Conservation (phyloP, 306 rosid species). For the Casuarina equisetifolia region DNA sequence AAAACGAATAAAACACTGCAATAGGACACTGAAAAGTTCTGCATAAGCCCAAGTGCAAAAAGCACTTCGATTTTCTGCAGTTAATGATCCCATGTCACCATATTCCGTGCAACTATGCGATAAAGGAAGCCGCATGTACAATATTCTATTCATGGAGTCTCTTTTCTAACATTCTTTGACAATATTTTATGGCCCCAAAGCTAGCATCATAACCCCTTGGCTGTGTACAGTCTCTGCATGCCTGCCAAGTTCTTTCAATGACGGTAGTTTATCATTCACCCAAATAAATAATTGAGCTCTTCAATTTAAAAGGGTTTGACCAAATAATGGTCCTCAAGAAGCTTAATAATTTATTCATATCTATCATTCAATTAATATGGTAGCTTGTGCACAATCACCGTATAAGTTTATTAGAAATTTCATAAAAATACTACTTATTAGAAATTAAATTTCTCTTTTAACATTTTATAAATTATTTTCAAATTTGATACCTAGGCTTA, state of each 20-base stretch:
- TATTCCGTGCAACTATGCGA: constrained; percentile 11
- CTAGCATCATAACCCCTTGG: background rate
- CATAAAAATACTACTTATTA: no score
- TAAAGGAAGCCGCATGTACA: background rate
- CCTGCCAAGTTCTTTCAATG: background rate
- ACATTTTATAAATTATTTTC: no score
- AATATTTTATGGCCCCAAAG: constrained; percentile 20
- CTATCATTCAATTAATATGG: no score
- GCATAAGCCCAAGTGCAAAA: constrained; percentile 5
- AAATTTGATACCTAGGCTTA: no score
- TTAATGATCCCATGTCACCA: constrained; percentile 33
- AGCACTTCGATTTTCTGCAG: constrained; percentile 30
- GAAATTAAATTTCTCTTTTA: no score
- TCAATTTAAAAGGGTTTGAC: background rate
- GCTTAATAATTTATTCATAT: no score
- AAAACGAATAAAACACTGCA: constrained; percentile 11
- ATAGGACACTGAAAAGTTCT: constrained; percentile 27
- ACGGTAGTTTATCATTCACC: background rate
- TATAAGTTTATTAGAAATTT: no score
- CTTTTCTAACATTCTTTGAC: constrained; percentile 27
- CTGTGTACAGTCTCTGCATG: no score
- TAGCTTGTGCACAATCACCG: no score
- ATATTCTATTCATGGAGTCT: constrained; percentile 16
- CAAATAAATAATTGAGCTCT: background rate
- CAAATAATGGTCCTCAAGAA: background rate